Conservation (phyloP, 169 alveolate species). For the Plasmodium blacklocki region DNA sequence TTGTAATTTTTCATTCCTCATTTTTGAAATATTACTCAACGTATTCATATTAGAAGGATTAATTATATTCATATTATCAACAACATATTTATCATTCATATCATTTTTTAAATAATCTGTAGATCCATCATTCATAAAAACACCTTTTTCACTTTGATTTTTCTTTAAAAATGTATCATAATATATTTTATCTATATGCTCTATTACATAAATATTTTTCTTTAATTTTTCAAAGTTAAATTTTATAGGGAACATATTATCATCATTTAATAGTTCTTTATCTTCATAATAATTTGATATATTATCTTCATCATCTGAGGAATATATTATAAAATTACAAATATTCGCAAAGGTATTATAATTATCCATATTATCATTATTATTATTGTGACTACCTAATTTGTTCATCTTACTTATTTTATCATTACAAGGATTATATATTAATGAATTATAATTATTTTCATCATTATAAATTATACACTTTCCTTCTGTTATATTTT, state of each 20-base stretch:
- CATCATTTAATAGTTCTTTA: neutral
- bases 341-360: neutral
- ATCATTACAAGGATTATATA: too few relatives aligned
- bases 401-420: neutral
- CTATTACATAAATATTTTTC: slow-evolving; percentile 18
- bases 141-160: neutral
- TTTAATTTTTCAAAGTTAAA: slow-evolving; percentile 22
- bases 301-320: slow-evolving; percentile 20
- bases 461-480: too few relatives aligned
- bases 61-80: neutral
- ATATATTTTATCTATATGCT: slow-evolving; percentile 25
- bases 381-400: neutral
- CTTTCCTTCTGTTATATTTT: too few relatives aligned
- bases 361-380: neutral
- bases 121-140: too few relatives aligned
- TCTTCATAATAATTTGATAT: neutral
- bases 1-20: neutral
- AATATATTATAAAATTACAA: slow-evolving; percentile 9
- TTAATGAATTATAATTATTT: too few relatives aligned
- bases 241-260: neutral
- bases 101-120: neutral
- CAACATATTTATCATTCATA: neutral
- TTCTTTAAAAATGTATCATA: slow-evolving; percentile 4
- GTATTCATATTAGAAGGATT: neutral
- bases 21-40: neutral